phyloP scores from a whole-genome alignment of 1,139 yeast species.

The Kurtzmaniella quercitrusa region DNA sequence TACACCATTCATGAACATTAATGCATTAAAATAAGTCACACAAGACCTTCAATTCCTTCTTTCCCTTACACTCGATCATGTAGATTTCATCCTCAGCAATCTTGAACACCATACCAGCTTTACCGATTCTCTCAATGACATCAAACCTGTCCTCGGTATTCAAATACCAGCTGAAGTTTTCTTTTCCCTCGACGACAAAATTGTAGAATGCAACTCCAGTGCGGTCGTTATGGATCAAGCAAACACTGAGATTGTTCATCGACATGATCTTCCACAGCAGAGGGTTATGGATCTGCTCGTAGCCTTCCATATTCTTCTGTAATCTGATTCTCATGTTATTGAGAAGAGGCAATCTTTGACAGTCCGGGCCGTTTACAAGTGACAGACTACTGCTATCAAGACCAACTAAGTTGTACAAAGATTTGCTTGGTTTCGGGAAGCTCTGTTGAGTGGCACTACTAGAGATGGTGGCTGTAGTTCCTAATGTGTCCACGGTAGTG shows the following conservation, averaged over 20 bases:
- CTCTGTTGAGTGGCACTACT: neutral
- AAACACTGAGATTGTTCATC: slow-evolving; percentile 33
- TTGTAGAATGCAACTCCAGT: slow-evolving; percentile 26
- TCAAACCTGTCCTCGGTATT: slow-evolving; percentile 26
- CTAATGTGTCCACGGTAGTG: neutral
- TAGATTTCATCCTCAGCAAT: slow-evolving; percentile 26
- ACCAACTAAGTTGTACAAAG: slow-evolving; percentile 5
- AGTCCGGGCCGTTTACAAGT: slow-evolving; percentile 22
- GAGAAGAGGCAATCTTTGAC: slow-evolving; percentile 17
- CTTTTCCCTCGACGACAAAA: slow-evolving; percentile 20
- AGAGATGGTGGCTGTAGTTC: neutral
- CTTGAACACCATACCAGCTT: slow-evolving; percentile 41
- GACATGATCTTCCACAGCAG: slow-evolving; percentile 44
- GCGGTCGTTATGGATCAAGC: slow-evolving; percentile 23
- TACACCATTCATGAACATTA: neutral
- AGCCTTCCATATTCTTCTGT: slow-evolving; percentile 33
- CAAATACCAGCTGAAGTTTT: slow-evolving; percentile 31
- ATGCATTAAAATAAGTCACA: slow-evolving; percentile 24
- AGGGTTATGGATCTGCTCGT: slow-evolving; percentile 26
- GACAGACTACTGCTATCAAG: slow-evolving; percentile 8
- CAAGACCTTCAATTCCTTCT: slow-evolving; percentile 35
- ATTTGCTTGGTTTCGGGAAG: slow-evolving; percentile 6
- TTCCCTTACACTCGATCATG: slow-evolving; percentile 47
- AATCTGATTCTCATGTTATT: slow-evolving; percentile 34
- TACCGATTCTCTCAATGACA: slow-evolving; percentile 38